Evolutionary conservation across 2,329 filamentous ascomycete species (phyloP).

Genomic region (Neofusicoccum ribis): DNA sequence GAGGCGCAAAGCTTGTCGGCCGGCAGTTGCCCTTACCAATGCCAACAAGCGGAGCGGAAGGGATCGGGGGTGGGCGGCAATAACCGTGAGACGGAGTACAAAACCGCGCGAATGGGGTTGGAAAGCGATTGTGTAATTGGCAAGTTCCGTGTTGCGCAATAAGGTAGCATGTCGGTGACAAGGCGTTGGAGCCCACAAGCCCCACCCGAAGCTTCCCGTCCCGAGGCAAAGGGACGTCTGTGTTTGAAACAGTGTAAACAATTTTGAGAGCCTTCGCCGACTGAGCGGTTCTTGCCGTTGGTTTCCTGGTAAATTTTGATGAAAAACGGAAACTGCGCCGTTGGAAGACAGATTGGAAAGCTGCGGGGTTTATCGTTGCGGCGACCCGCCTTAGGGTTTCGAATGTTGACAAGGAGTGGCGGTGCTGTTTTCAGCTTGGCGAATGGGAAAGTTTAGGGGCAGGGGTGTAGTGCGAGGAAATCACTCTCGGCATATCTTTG

Average conservation of each 20-base stretch:
- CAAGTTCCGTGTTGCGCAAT: background rate
- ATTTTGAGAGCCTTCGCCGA: background rate
- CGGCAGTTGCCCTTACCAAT: background rate
- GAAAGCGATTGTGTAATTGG: background rate
- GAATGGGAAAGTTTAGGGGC: too few species aligned
- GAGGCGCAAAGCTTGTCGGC: background rate
- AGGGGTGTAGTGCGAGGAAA: background rate
- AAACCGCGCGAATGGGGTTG: background rate
- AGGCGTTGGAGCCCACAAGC: background rate
- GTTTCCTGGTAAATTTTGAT: background rate
- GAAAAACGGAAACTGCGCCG: background rate
- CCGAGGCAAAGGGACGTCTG: constrained; percentile 25
- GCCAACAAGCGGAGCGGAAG: background rate
- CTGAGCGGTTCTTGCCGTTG: background rate
- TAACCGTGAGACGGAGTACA: background rate
- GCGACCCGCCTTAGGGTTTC: background rate
- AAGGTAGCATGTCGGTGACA: constrained; percentile 1
- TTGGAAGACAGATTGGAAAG: background rate
- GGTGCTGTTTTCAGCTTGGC: background rate
- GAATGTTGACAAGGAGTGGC: background rate
- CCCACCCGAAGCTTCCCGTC: constrained; percentile 17
- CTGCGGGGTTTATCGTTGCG: background rate
- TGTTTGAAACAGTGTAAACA: background rate
- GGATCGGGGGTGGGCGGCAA: background rate
- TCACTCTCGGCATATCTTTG: background rate